Base-by-base conservation (phyloP, 108 stramenopile species). In the Seminavis robusta region DNA sequence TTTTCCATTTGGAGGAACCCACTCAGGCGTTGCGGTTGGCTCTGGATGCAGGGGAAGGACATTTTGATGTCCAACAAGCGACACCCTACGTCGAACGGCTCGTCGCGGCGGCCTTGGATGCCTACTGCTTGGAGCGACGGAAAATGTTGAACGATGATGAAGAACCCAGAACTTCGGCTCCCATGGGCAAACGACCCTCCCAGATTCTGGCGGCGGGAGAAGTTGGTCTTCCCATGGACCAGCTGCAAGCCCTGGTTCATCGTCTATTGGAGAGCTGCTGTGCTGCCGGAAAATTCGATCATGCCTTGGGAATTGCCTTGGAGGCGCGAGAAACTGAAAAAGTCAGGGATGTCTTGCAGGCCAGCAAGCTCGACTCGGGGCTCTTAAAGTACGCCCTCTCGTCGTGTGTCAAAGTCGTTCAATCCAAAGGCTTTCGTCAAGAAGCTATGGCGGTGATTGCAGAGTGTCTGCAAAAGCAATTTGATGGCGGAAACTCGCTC, bases 1-100 rank as follows among this genome's bases (percentile, higher is more conserved):
- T 95, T 55, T 99, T 94, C 55, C 97, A 99, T 61, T 70, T 99
- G 33, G 94, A 99, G 62, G 98, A 98, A 70, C 97, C 97, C 47
- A 64, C 77, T 19, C 97, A 98, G 41, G 95, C 99, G 7, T 66
- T 99, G 34, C 83, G 95, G 6, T 76, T 98, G 52, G 80, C 94
- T 25, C 56, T 94, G 43, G 86, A 85, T n/a, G 80, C 80, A 33
- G 94, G 94, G 2, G 74, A 69, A n/a, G 60, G 56, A 20, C 81
- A 95, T 60, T 95, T 98, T 61, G 88, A 97, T 47, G 51, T 62
- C 7, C 63, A 70, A 28, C 61, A 53, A 16, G 70, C 65, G 21
- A 63, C 67, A 19, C 68, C 84, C 9, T 94, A 94, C 66, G 84
- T 80, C 6, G 78, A 91, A 33, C 61, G 71, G 26, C 66, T 94